Percentiles rank a stretch among this genome's conserved stretches.
Conservation (phyloP, 345 rosid genomes). For the Gossypium anomalum region DNA sequence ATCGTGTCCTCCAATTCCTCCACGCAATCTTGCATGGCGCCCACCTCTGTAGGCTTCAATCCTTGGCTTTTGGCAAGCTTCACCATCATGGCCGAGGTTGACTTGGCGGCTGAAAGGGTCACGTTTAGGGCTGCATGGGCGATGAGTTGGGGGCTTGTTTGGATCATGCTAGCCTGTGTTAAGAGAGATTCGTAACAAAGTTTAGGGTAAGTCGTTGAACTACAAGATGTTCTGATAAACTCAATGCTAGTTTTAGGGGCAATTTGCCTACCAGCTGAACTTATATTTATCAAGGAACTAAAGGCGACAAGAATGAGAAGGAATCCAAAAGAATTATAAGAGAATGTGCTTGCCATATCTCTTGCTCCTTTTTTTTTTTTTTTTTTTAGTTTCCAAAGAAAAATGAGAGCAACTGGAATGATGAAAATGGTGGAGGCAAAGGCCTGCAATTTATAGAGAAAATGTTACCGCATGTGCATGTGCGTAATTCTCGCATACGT, state of each 20-base stretch:
- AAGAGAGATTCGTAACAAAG: conserved; percentile 64
- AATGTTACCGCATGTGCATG: background rate
- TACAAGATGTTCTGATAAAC: conserved; percentile 60
- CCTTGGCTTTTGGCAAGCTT: conserved; percentile 39
- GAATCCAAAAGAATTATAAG: conserved; percentile 4
- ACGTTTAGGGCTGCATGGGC: conserved; percentile 64
- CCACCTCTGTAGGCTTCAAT: conserved; percentile 43
- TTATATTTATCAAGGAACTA: conserved; percentile 11
- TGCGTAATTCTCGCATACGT: background rate
- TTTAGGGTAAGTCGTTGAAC: conserved; percentile 50
- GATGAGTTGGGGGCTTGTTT: conserved; percentile 61
- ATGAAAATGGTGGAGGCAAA: conserved; percentile 8
- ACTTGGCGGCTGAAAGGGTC: conserved; percentile 39
- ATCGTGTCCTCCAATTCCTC: conserved; percentile 56
- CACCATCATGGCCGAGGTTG: conserved; percentile 37
- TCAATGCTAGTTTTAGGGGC: conserved; percentile 28
- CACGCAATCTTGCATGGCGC: conserved; percentile 62
- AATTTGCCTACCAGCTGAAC: conserved; percentile 26
- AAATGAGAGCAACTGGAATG: conserved; percentile 4
- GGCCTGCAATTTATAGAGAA: conserved; percentile 20
- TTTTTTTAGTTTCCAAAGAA: background rate
- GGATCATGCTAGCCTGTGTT: conserved; percentile 48
- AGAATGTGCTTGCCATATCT: conserved; percentile 21
- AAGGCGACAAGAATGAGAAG: conserved; percentile 21
- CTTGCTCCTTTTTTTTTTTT: background rate